phyloP scores from a whole-genome alignment of 495 filamentous ascomycete genomes.

The Aspergillus sclerotioniger region DNA sequence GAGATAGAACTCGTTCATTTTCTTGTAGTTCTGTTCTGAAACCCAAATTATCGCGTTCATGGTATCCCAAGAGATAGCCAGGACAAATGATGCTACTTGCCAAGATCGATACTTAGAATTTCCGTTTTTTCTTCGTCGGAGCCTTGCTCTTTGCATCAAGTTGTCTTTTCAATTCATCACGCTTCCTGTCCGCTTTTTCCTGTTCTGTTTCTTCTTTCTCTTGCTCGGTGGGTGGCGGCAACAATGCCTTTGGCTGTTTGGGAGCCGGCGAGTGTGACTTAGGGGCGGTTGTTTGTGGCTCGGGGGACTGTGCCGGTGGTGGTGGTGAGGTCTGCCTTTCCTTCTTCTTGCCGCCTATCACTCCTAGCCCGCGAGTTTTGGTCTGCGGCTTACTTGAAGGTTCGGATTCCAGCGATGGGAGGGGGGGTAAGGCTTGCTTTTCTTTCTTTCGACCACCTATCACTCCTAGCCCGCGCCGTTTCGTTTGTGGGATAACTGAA shows the following conservation, averaged over 20 bases:
- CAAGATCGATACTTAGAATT: constrained; percentile 44
- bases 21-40: not conserved
- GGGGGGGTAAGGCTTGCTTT: constrained; percentile 5
- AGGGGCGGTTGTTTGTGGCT: not conserved
- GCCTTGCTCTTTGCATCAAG: constrained; percentile 63
- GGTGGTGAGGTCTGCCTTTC: constrained; percentile 3
- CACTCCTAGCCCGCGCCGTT: constrained; percentile 15
- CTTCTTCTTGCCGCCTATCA: constrained; percentile 34
- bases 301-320: constrained; percentile 4
- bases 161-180: constrained; percentile 61
- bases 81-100: not conserved
- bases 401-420: not conserved
- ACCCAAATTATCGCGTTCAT: not conserved
- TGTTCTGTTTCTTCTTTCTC: constrained; percentile 38
- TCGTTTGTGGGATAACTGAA: constrained; percentile 3
- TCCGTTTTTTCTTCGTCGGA: constrained; percentile 66
- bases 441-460: constrained; percentile 20
- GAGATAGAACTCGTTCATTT: too few species aligned
- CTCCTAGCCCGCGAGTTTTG: constrained; percentile 23
- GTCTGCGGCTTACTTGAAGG: constrained; percentile 5
- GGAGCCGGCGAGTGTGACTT: constrained; percentile 14
- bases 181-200: constrained; percentile 61
- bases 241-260: constrained; percentile 11
- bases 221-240: constrained; percentile 18
- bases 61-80: constrained; percentile 1